Percentiles rank a stretch among this genome's conserved stretches.
These are phyloP conservation scores for Talaromyces sp. DNA, from an alignment of 2,329 filamentous ascomycete genomes.

Conservation along the genomic window DNA sequence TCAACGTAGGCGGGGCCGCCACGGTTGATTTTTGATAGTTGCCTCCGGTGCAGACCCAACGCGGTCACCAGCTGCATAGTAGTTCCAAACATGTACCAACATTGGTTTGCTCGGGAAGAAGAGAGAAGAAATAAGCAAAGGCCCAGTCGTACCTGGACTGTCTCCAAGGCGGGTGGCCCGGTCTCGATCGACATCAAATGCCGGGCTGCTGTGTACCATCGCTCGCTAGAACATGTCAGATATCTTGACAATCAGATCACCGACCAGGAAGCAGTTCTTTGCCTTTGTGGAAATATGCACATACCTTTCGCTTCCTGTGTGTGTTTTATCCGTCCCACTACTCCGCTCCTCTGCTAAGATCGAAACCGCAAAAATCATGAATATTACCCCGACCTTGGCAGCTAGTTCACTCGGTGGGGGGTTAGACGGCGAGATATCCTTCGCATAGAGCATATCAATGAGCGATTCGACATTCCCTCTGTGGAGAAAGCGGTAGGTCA, in stretches of 20 bases:
- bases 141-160: slow-evolving; percentile 54
- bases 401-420: slow-evolving; percentile 39
- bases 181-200: slow-evolving; percentile 42
- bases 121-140: slow-evolving; percentile 57
- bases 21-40: slow-evolving; percentile 23
- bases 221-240: slow-evolving; percentile 22
- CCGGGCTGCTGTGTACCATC: slow-evolving; percentile 35
- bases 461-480: slow-evolving; percentile 50
- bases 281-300: not conserved
- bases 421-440: slow-evolving; percentile 32
- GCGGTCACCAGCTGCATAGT: slow-evolving; percentile 51
- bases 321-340: slow-evolving; percentile 19
- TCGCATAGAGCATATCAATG: slow-evolving; percentile 38
- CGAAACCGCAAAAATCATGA: slow-evolving; percentile 47
- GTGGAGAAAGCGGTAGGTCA: slow-evolving; percentile 57
- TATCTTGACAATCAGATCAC: not conserved
- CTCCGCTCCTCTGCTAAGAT: slow-evolving; percentile 44
- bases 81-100: slow-evolving; percentile 58
- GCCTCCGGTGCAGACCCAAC: slow-evolving; percentile 36
- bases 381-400: slow-evolving; percentile 45
- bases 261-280: not conserved
- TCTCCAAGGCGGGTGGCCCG: slow-evolving; percentile 52
- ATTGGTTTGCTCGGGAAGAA: slow-evolving; percentile 57
- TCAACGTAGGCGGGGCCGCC: slow-evolving; percentile 29
- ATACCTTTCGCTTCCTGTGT: slow-evolving; percentile 27